Base-by-base conservation (phyloP, 2,329 filamentous ascomycete species). In the Fonsecaea pedrosoi region DNA sequence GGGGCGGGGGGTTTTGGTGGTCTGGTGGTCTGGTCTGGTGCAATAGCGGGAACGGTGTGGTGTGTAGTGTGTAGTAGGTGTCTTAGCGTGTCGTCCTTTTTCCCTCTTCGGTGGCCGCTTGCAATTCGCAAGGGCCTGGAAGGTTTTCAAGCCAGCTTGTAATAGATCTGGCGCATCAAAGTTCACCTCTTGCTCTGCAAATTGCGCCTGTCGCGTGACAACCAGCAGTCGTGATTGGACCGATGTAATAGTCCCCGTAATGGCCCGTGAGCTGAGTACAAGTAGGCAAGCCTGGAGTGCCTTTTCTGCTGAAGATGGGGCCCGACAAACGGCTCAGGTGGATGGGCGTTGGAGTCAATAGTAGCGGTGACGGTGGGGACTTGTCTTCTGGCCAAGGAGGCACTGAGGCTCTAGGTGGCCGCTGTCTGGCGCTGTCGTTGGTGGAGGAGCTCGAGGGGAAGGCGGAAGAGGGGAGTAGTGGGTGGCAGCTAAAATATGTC, bases 391-490 rank as follows among this genome's bases (percentile, higher is more conserved):
- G 53, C 30, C 53, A 34, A 55, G 53, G 34, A 55, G 25, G 53
- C 53, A 25, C 25, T 25, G 25, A 25, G 25, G 25, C 25, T 55
- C 30, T 37, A 34, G 55, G 32, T 2, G 62, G 45, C 25, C 35
- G 62, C 55, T 56, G 34, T 35, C 54, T 62, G 15, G 40, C 40
- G 30, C 54, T 57, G 65, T 37, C 40, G 50, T 63, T 48, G 55
- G 60, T 54, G 59, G 62, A 62, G 65, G 61, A 35, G 38, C 10
- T 42, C 18, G 35, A 38, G 61, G 61, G 59, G 50, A 61, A 48
- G 30, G 59, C 61, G 61, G 61, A 50, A 64, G 54, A 21, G 42
- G 60, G 60, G 13, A 58, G 55, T 35, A 56, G 60, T 60, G 57
- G 57, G 13, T 30, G 59, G 59, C 59, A 54, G 57, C 57, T 60